These are phyloP conservation scores for Brassica balearica DNA, from an alignment of 441 rosid species.

Conservation along the genomic window DNA sequence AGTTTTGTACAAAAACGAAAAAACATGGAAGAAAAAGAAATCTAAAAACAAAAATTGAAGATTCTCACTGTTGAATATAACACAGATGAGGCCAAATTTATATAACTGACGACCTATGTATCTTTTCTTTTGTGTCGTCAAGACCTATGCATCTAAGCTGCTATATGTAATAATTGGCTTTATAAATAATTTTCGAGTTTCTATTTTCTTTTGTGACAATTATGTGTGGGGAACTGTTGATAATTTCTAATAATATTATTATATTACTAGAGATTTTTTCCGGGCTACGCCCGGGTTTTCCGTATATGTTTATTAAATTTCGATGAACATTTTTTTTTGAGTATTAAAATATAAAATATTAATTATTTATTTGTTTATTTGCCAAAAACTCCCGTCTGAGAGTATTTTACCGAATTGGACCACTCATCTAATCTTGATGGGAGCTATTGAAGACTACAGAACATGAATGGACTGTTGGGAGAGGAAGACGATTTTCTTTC, in stretches of 20 bases:
- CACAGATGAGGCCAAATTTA: constrained; percentile 33
- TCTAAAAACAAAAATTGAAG: constrained; percentile 26
- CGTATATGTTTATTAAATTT: no score
- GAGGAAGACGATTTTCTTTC: no score
- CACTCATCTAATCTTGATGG: no score
- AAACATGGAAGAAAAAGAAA: constrained; percentile 6
- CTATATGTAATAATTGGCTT: constrained; percentile 38
- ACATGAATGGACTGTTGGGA: no score
- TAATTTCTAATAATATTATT: neutral
- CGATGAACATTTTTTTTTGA: no score
- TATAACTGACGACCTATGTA: constrained; percentile 34
- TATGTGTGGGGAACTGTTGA: constrained; percentile 29
- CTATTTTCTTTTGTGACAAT: neutral
- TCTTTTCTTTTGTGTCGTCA: constrained; percentile 38
- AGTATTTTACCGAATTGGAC: no score
- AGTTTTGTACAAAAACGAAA: constrained; percentile 31
- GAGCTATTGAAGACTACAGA: no score
- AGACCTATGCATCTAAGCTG: constrained; percentile 41
- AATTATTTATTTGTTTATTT: no score
- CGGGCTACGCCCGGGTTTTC: no score
- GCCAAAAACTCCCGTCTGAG: no score
- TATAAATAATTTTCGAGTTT: constrained; percentile 14
- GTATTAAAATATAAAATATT: no score
- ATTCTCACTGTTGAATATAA: constrained; percentile 36
- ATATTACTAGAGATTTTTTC: neutral